phyloP scores from a whole-genome alignment of 2,329 filamentous ascomycete genomes.

The Cytospora leucostoma region DNA sequence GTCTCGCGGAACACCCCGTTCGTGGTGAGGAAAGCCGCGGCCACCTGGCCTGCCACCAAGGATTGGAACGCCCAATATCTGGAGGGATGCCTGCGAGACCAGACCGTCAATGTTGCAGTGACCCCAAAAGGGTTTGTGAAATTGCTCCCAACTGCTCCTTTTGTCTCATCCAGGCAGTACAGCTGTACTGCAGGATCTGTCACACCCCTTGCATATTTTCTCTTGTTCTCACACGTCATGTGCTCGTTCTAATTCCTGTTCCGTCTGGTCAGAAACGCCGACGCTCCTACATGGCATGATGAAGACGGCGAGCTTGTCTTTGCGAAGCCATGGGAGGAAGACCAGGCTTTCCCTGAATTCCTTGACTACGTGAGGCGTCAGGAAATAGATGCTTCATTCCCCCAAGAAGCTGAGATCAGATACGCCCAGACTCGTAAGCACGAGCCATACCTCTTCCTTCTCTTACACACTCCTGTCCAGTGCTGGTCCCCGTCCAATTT shows the following conservation, averaged over 20 bases:
- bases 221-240: background rate
- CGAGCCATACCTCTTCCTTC: conserved; percentile 6
- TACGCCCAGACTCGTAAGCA: conserved; percentile 74
- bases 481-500: too few relatives aligned
- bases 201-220: background rate
- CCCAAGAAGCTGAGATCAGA: conserved; percentile 50
- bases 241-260: background rate
- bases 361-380: conserved; percentile 62
- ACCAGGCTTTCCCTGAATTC: conserved; percentile 63
- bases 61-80: conserved; percentile 67
- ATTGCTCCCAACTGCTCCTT: background rate
- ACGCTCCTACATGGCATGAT: conserved; percentile 50
- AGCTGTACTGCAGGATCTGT: background rate
- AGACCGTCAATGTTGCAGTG: conserved; percentile 71
- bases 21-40: conserved; percentile 64
- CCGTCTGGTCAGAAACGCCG: conserved; percentile 45
- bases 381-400: conserved; percentile 45
- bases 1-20: conserved; percentile 76
- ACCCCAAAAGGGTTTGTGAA: conserved; percentile 67
- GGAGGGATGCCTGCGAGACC: conserved; percentile 52
- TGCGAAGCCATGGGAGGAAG: conserved; percentile 71
- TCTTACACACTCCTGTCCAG: background rate
- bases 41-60: conserved; percentile 61
- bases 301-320: conserved; percentile 50
- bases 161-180: background rate